Evolutionary conservation across 176 grass and related monocot species (phyloP).

Genomic region (Carex littledalei): DNA sequence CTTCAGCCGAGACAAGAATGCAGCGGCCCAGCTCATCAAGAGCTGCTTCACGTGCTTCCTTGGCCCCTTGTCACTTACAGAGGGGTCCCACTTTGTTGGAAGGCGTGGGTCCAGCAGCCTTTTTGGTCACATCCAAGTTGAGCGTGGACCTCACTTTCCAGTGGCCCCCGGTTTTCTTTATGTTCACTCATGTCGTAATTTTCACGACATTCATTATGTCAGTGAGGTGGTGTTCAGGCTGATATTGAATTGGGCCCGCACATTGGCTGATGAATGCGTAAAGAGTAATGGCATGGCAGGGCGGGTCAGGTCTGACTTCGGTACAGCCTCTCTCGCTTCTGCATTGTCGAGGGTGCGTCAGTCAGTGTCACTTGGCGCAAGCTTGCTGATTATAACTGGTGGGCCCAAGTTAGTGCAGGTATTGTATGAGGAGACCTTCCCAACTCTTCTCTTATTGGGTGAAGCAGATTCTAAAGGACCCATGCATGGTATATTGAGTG

Average conservation of each 20-base stretch:
- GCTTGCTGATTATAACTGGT: constrained; percentile 54
- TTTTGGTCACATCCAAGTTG: constrained; percentile 30
- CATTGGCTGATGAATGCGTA: constrained; percentile 39
- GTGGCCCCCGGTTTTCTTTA: constrained; percentile 56
- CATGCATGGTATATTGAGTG: constrained; percentile 46
- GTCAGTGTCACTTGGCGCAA: constrained; percentile 47
- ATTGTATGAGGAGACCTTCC: constrained; percentile 58
- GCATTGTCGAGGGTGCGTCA: constrained; percentile 45
- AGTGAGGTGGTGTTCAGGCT: constrained; percentile 58
- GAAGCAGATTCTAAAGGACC: constrained; percentile 31
- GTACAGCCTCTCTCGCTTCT: constrained; percentile 37
- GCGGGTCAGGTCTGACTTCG: constrained; percentile 39
- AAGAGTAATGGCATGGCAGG: constrained; percentile 11
- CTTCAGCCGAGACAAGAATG: constrained; percentile 51
- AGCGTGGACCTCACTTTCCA: constrained; percentile 22
- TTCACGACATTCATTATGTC: constrained; percentile 50
- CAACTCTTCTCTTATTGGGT: constrained; percentile 56
- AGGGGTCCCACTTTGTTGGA: constrained; percentile 20
- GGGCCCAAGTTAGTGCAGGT: constrained; percentile 48
- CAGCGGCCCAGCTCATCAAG: constrained; percentile 58
- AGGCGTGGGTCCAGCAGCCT: constrained; percentile 39
- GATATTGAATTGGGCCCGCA: constrained; percentile 46
- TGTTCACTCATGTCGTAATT: constrained; percentile 38
- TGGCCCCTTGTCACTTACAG: constrained; percentile 29
- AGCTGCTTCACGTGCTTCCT: constrained; percentile 83